Base-by-base conservation (phyloP, 768 basidiomycete genomes). In the Termitomyces heimii region DNA sequence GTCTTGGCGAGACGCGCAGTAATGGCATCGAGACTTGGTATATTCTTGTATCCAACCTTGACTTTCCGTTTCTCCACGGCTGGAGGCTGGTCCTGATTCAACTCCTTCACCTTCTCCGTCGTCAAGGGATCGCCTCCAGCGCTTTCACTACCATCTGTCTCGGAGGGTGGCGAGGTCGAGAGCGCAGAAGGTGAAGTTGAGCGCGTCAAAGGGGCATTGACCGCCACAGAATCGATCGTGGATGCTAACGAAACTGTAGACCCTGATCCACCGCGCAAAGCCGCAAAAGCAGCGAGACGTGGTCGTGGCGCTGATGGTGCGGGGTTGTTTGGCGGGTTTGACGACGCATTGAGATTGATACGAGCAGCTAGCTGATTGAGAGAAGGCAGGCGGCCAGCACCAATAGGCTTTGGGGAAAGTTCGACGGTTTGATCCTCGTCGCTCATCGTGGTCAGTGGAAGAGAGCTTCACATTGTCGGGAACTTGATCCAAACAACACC, bases 11-110 rank as follows among this genome's bases (percentile, higher is more conserved):
- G 73, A 37, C 88, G 82, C 32, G 86, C 87, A 1, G 91, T 89
- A 73, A 94, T 93, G 29, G 88, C 89, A 66, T 92, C 90, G 54
- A 94, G 81, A 60, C 82, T 84, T 14, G 92, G 92, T 44, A 93
- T 88, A 66, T 92, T 92, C 84, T 92, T 93, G 73, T 91, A 93
- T 24, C 91, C 91, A n/a, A 77, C 73, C 65, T 75, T 77, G 60
- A 67, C 66, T 58, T 70, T 72, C 60, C 76, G 60, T 53, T 66
- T 56, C 22, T 71, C 66, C 3, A 65, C 57, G 12, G 65, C 55
- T 0, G 63, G 42, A 16, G 73, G 80, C 69, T 86, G 81, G 69
- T 86, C 84, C 61, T 82, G 75, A 61, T 88, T 80, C 10, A 84
- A 78, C 68, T 83, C 78, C 56, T 85, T 82, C 34, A 91, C 75